Evolutionary conservation across 2,329 filamentous ascomycete genomes (phyloP), one percentile per base, ranked within the genome.

Genomic region (Byssochlamys sp.): DNA sequence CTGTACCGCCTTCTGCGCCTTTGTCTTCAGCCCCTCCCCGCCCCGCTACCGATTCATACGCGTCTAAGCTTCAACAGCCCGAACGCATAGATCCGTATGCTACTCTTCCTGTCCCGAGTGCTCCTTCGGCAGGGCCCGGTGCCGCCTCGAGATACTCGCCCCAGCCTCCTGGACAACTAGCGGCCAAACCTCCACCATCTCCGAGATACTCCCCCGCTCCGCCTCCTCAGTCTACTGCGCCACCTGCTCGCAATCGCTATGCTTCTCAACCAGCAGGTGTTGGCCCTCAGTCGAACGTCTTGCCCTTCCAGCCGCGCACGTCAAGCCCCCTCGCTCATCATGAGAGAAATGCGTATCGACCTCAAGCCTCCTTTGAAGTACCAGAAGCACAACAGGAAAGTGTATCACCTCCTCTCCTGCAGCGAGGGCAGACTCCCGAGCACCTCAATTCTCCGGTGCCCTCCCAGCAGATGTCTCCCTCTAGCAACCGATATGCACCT

Each of bases 271-370:
- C 69, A 14, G 57, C 69, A 31, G 61, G 59, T 53, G 62, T 66
- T 25, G 65, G 67, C 53, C 62, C 67, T 3, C 65, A 67, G 39
- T 59, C 60, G 10, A 60, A 60, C 31, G 65, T 72, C 12, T 75
- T 83, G 59, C 76, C 80, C 3, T 86, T 85, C 67, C 81, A 83
- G 49, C 84, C 84, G 19, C 77, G 84, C 57, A 86, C 83, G 5
- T 86, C 83, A n/a, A 86, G 84, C 67, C 84, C 84, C 14, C 73
- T 86, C 14, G 83, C 83, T 31, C 79, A 80, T 54, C 80, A 77
- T 56, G 71, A 73, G 53, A 74, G 71, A 56, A 61, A 63, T 31
- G 70, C 68, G 5, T 72, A 73, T 54, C 69, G 69, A 49, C 63
- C 66, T 1, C 63, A 66, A 28, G 63, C 63, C 1, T 51, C 63